Evolutionary conservation across 2,329 filamentous ascomycete genomes (phyloP).

Genomic region (Colletotrichum acutatum): DNA sequence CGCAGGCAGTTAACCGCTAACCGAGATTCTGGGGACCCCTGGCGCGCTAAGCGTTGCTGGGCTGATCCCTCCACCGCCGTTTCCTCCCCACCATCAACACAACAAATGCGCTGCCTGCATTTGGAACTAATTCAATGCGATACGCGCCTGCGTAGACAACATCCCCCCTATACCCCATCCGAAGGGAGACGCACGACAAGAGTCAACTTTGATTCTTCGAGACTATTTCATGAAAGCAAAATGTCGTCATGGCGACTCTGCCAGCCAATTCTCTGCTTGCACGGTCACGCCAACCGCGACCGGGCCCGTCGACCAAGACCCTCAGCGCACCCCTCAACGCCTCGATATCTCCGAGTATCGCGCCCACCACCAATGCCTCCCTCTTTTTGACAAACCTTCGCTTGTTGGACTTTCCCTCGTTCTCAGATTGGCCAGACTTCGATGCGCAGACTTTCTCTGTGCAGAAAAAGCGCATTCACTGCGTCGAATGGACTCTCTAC

Average conservation of each 20-base stretch:
- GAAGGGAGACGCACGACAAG: background rate
- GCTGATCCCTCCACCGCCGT: slow-evolving; percentile 33
- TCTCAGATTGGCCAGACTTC: slow-evolving; percentile 84
- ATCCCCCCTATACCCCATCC: background rate
- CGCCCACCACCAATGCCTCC: slow-evolving; percentile 62
- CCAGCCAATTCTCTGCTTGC: slow-evolving; percentile 44
- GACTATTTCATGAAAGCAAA: slow-evolving; percentile 14
- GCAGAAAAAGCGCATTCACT: slow-evolving; percentile 84
- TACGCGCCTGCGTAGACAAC: background rate
- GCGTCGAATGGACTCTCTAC: slow-evolving; percentile 91
- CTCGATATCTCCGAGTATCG: slow-evolving; percentile 44
- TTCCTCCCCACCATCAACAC: slow-evolving; percentile 33
- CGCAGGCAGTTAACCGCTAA: background rate
- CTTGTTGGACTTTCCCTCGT: slow-evolving; percentile 81
- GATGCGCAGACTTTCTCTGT: slow-evolving; percentile 77
- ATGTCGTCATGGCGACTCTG: slow-evolving; percentile 46
- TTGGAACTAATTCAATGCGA: slow-evolving; percentile 27
- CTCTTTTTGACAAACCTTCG: slow-evolving; percentile 87
- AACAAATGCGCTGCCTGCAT: slow-evolving; percentile 28
- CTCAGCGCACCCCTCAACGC: slow-evolving; percentile 22
- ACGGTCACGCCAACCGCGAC: slow-evolving; percentile 41
- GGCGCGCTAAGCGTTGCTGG: slow-evolving; percentile 17
- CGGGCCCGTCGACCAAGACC: slow-evolving; percentile 36
- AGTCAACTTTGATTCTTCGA: background rate
- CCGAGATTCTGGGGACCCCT: background rate